Evolutionary conservation across 306 rosid species (phyloP), one percentile per base, ranked within the genome.

Genomic region (Vachellia collinsii): DNA sequence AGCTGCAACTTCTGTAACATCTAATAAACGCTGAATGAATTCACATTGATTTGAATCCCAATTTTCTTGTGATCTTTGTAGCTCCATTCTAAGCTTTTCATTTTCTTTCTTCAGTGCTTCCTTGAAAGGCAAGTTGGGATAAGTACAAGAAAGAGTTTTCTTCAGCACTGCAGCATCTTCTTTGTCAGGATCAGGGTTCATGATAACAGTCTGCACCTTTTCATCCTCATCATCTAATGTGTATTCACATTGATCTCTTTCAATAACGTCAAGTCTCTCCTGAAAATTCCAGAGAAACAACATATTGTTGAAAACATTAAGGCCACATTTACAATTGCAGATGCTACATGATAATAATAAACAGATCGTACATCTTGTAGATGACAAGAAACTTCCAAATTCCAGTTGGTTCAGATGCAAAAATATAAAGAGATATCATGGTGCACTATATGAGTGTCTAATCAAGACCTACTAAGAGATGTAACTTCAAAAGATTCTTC

Each of bases 201-300:
- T 83, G 83, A 96, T 93, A 50, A 92, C 97, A 75, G 84, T 88
- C 77, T 96, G 99, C 74, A 93, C 83, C 80, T 78, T 92, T 87
- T 92, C 94, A 85, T 89, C 93, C 63, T 93, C 99, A 25, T 90
- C 98, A 83, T 93, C 99, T 81, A 96, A 86, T 79, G 97, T 93
- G 82, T 96, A 96, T 79, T 93, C 99, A 78, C 90, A 83, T 84
- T 90, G 97, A 89, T 96, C 99, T 86, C 70, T 89, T 77, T 90
- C 98, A 81, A 96, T 96, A 85, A 88, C 84, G 59, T 96, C 97
- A 62, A 96, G 83, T 84, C 97, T 93, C 83, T 96, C 99, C 99
- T 96, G 87, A 72, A 63, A 37, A 76, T 53, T 83, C 50, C 42
- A 76, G 65, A 82, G 47, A 83, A 78, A 70, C 70, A 80, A 47